Base-by-base conservation (phyloP, 805 yeast species). In the Schizosaccharomyces pombe region DNA sequence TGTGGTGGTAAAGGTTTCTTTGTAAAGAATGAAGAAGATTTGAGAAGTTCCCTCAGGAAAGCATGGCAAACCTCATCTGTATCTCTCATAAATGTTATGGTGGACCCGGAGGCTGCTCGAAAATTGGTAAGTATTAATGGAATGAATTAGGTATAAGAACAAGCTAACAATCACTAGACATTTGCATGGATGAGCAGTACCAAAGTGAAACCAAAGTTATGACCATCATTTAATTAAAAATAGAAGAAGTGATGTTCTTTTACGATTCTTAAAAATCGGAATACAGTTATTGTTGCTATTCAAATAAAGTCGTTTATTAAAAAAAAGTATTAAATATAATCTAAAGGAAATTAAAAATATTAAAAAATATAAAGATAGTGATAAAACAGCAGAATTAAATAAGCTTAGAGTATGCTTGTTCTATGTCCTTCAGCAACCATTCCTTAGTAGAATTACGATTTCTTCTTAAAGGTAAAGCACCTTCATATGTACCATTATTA, bases 81-180 rank as follows among this genome's bases (percentile, higher is more conserved):
- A 1, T 68, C 73, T 8, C 66, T 80, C 11, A 63, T 80, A 43
- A 81, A 80, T 59, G 76, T 80, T 1, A 67, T 79, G n/a, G 78
- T 80, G 9, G 77, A 76, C 47, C 74, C 76, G 1, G 83, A 80
- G 0, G 70, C 69, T 28, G 72, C 72, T 57, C 71, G 70, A 55
- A 75, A 75, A 60, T 65, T 80, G 47, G 72, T 57, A 54, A 24
- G 57, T 19, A 2, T 31, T 2, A 37, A 37, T 4, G n/a, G 43
- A 37, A 14, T 37, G 43, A 5, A 1, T 37, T 12, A n/a, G n/a
- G n/a, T n/a, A n/a, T n/a, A n/a, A n/a, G n/a, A n/a, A n/a, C n/a
- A n/a, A n/a, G n/a, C n/a, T n/a, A n/a, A 32, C 37, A 32, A 32
- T 11, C 19, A 16, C 5, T 43, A 43, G 49, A 43, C 2, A 9